Percentiles rank a stretch among this genome's conserved stretches.
These are phyloP conservation scores for Darksidea phi DNA, from an alignment of 495 filamentous ascomycete species.

Conservation along the genomic window DNA sequence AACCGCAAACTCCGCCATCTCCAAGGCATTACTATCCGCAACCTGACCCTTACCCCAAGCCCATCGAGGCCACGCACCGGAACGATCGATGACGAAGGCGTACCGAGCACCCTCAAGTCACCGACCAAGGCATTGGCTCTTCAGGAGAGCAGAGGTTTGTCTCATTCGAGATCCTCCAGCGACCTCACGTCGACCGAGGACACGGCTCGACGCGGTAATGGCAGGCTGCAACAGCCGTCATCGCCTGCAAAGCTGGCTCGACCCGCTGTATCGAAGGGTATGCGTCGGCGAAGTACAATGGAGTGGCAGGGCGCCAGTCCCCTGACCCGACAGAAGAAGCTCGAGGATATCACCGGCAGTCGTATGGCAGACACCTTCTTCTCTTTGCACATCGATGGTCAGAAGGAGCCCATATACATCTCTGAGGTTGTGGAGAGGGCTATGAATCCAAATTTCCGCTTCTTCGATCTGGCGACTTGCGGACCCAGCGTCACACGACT, in stretches of 20 bases:
- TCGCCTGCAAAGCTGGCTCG: constrained; percentile 9
- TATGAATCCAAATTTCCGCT: constrained; percentile 87
- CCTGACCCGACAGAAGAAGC: constrained; percentile 65
- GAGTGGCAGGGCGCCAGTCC: constrained; percentile 69
- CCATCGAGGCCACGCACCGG: constrained; percentile 57
- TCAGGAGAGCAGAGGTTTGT: constrained; percentile 55
- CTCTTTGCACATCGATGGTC: constrained; percentile 61
- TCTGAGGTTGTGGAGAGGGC: constrained; percentile 77
- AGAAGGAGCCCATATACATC: constrained; percentile 75
- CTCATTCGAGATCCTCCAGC: constrained; percentile 72
- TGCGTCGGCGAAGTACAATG: constrained; percentile 65
- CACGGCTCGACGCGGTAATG: constrained; percentile 15
- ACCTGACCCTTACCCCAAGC: constrained; percentile 62
- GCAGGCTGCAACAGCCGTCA: constrained; percentile 15
- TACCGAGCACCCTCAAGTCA: constrained; percentile 64
- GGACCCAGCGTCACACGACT: constrained; percentile 64
- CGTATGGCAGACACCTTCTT: constrained; percentile 89
- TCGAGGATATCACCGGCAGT: constrained; percentile 69
- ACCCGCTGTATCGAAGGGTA: constrained; percentile 33
- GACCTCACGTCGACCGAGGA: constrained; percentile 50
- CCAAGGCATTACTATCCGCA: constrained; percentile 81
- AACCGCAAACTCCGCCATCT: constrained; percentile 89
- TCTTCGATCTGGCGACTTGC: constrained; percentile 74
- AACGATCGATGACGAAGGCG: constrained; percentile 82
- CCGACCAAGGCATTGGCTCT: constrained; percentile 67